These are phyloP conservation scores for Moringa oleifera DNA, from an alignment of 345 rosid species.

Conservation along the genomic window DNA sequence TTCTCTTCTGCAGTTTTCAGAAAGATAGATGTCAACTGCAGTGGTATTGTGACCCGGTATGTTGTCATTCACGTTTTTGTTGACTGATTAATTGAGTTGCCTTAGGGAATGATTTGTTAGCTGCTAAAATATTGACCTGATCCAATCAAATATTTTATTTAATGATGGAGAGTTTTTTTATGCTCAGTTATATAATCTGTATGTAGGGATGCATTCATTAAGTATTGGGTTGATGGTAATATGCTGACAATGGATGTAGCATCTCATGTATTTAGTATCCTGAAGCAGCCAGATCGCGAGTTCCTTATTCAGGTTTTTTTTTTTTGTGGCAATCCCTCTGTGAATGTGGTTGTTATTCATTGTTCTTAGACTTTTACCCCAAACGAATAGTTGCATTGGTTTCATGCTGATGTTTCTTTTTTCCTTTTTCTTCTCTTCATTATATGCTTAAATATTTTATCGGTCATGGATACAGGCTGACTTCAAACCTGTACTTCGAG, in stretches of 20 bases:
- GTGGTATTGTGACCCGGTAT: constrained; percentile 76
- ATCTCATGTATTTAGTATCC: constrained; percentile 55
- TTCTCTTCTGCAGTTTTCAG: constrained; percentile 61
- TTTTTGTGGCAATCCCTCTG: constrained; percentile 7
- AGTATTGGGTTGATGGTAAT: constrained; percentile 71
- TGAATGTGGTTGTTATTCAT: not conserved
- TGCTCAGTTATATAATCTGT: constrained; percentile 13
- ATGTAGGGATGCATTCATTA: constrained; percentile 62
- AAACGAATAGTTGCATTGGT: not conserved
- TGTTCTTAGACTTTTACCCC: not conserved
- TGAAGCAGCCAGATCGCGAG: constrained; percentile 62
- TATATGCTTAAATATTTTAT: constrained; percentile 8
- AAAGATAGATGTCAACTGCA: constrained; percentile 51
- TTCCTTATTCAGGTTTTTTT: constrained; percentile 71
- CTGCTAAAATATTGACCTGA: constrained; percentile 7
- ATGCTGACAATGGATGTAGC: constrained; percentile 66
- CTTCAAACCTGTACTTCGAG: constrained; percentile 78
- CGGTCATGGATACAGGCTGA: constrained; percentile 53
- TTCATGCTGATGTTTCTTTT: not conserved
- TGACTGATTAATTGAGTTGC: not conserved
- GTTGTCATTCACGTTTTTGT: constrained; percentile 1
- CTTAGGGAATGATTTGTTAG: not conserved
- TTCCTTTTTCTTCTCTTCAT: constrained; percentile 7
- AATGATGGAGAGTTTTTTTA: not conserved
- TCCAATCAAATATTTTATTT: not conserved